Percentiles rank a stretch among this genome's conserved stretches.
phyloP scores from a whole-genome alignment of 2,329 filamentous ascomycete species.

The Fusarium virguliforme region DNA sequence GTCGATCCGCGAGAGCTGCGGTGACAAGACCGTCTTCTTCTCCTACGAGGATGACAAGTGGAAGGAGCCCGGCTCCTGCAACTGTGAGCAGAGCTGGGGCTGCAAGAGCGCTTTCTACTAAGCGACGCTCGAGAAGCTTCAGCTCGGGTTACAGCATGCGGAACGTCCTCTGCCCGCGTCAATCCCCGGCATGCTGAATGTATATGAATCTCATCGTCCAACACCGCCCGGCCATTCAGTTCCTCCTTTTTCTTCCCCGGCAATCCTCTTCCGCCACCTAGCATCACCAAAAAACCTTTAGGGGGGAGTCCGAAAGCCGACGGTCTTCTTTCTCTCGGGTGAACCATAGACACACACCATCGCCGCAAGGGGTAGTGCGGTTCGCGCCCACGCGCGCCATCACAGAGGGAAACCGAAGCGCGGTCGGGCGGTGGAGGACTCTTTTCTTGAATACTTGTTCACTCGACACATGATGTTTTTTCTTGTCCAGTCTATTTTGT shows the following conservation, averaged over 20 bases:
- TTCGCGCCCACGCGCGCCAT: constrained; percentile 3
- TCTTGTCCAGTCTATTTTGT: constrained; percentile 28
- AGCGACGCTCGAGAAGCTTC: constrained; percentile 27
- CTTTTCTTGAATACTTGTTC: constrained; percentile 33
- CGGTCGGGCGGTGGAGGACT: constrained; percentile 38
- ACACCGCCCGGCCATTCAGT: constrained; percentile 46
- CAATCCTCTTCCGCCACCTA: constrained; percentile 27
- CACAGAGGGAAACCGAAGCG: constrained; percentile 21
- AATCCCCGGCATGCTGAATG: constrained; percentile 49
- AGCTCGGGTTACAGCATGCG: constrained; percentile 42
- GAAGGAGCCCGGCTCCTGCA: constrained; percentile 80
- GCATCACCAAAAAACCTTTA: constrained; percentile 29
- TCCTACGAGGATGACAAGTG: constrained; percentile 84
- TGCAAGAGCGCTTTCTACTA: constrained; percentile 55
- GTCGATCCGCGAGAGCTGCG: constrained; percentile 77
- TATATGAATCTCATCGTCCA: constrained; percentile 50
- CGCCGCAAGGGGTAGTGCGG: constrained; percentile 25
- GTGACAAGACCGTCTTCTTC: constrained; percentile 84
- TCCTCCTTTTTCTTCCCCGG: constrained; percentile 33
- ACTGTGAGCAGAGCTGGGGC: constrained; percentile 88
- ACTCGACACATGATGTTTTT: constrained; percentile 25
- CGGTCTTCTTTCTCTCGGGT: constrained; percentile 30
- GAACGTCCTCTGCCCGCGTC: constrained; percentile 37
- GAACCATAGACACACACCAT: constrained; percentile 19
- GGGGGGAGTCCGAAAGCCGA: constrained; percentile 36